Base-by-base conservation (phyloP, 2,329 filamentous ascomycete genomes). In the Hypoxylon sp. region DNA sequence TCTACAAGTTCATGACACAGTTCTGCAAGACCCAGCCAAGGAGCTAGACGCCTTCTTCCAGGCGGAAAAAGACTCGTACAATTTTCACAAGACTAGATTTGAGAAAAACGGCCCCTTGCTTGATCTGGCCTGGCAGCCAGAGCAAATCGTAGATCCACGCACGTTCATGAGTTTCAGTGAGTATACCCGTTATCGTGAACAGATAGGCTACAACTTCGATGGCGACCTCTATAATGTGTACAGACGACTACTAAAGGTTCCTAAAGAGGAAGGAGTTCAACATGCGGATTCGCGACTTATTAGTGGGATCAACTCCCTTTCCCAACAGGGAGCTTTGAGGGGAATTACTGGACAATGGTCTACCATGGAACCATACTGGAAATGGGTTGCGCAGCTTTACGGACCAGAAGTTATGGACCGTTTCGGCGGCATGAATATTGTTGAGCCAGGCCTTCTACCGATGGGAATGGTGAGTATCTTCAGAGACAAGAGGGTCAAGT, bases 391-490 rank as follows among this genome's bases (percentile, higher is more conserved):
- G 14, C 79, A 79, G 67, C 75, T 84, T 68, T 84, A 83, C 25
- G 82, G 82, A 1, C 78, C 79, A 3, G 82, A 84, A 68, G 79
- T 84, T 56, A 73, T 84, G 4, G 75, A 77, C 6, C 75, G 79
- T 11, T 85, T 84, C 69, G 83, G 83, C 0, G 82, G 82, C 0
- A 55, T 85, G 68, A 78, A 78, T 32, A 79, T 85, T 52, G 82
- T 85, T 0, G 82, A 84, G 28, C 74, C 78, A 1, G 82, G 81
- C 1, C 56, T 82, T 50, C 67, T 85, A 74, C 83, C 83, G 1
- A 83, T 83, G 74, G 83, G 82, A 0, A 80, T 85, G 82, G 81
- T 85, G 4, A 76, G 74, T 10, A 75, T 84, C 55, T 80, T 85
- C 38, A 78, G 80, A 63, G 77, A 83, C 48, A 83, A 79, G 75